Base-by-base conservation (phyloP, 148 eudicot genomes). In the Dianthus caryophyllus region DNA sequence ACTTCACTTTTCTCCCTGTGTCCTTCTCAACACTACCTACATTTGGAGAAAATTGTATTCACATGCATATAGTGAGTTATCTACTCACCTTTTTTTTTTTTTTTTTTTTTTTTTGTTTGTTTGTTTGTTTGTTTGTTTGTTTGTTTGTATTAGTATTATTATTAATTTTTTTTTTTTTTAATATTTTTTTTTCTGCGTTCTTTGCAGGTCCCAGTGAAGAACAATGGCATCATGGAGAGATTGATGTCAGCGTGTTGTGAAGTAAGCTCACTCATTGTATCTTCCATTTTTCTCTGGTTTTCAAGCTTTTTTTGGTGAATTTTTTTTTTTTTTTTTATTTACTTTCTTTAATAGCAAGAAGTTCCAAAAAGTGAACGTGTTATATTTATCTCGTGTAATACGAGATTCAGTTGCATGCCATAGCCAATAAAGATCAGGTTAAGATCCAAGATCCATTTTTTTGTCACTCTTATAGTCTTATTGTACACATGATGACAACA, bases 191-290 rank as follows among this genome's bases (percentile, higher is more conserved):
- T 64, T 48, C 36, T 67, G 14, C 62, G 55, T 66, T 39, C 65
- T 33, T 62, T 75, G 36, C 83, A 81, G 87, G 64, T 76, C 60
- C 86, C 84, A 79, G 38, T 64, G 59, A 89, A 87, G 82, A 85
- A 61, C 75, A 69, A 73, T 68, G 97, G 97, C 33, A 61, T 86
- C 8, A 60, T 82, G 74, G 98, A 93, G 80, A 80, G 76, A 59
- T 68, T 83, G 61, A 66, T 89, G 71, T 65, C 90, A 16, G 69
- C 88, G 7, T 89, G 98, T 69, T 93, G 98, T 53, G 91, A 85
- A 84, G 98, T 93, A 66, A 77, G 80, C 71, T 25, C 49, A 38
- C 30, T 68, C 52, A 41, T 53, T 12, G 41, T 12, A 21, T 33
- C 72, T 3, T 26, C 69, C 3, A 1, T 31, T 44, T 47, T 44